Conservation (phyloP, 805 yeast species). For the Starmerella powellii region DNA sequence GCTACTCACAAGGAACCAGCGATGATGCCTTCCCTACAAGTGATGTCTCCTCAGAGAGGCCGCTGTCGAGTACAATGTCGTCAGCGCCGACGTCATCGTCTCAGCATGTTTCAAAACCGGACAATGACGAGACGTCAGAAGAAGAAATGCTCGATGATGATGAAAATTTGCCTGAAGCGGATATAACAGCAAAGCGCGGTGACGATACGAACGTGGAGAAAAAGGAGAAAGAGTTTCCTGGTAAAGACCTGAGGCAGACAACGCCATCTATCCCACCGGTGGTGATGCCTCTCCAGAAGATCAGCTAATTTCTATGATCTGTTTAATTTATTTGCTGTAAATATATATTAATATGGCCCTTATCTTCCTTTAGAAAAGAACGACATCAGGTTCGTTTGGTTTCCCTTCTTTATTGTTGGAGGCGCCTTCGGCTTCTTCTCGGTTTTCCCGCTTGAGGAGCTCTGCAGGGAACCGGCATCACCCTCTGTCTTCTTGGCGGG, state of each 20-base stretch:
- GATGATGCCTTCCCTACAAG: neutral
- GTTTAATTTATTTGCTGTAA: neutral
- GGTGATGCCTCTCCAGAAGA: neutral
- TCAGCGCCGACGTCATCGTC: too few species aligned
- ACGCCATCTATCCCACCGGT: neutral
- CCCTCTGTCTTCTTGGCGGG: too few species aligned
- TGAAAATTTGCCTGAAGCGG: neutral
- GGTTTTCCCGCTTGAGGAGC: neutral
- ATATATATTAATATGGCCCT: neutral
- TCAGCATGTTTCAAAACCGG: too few species aligned
- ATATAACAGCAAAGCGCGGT: too few species aligned
- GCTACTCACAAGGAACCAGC: too few species aligned
- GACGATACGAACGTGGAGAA: too few species aligned
- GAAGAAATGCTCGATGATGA: neutral
- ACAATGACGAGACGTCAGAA: slow-evolving; percentile 1
- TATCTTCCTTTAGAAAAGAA: slow-evolving; percentile 1
- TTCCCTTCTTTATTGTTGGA: slow-evolving; percentile 1
- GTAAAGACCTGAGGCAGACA: too few species aligned
- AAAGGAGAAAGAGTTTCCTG: too few species aligned
- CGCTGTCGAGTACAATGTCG: too few species aligned
- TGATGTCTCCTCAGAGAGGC: neutral
- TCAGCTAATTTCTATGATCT: neutral
- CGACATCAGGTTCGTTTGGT: slow-evolving; percentile 7
- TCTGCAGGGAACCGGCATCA: too few species aligned
- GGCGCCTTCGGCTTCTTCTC: slow-evolving; percentile 1